Evolutionary conservation across 1,139 yeast genomes (phyloP), one percentile per base, ranked within the genome.

Genomic region (Hemisphaericaspora xylofermentans): DNA sequence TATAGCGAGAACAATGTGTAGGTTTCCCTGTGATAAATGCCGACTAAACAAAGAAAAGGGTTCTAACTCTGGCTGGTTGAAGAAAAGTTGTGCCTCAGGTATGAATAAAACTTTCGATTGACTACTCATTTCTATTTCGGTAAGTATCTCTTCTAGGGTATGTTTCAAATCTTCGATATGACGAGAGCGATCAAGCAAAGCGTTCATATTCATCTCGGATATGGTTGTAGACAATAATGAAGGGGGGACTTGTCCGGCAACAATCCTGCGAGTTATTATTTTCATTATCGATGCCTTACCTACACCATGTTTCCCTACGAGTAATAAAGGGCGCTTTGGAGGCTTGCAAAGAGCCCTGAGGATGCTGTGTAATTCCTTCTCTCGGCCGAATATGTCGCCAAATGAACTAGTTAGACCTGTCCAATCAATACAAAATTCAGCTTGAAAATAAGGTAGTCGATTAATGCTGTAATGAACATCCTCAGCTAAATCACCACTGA

Each of bases 271-370:
- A 16, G 33, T 17, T 29, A 29, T 9, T 14, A 21, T 13, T 29
- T 7, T 29, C 9, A 91, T 97, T 30, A 91, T 74, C 3, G 96
- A 87, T 1, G 96, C 87, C 56, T 91, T 91, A 40, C 98, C 98
- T 17, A 91, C 98, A 0, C 98, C 98, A 0, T 97, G 97, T 61
- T 91, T 97, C 24, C 97, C 97, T 41, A 88, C 71, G 36, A 89
- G 77, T 17, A 89, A 96, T 43, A 89, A 75, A 63, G 88, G 89
- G 8, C 22, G 17, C 21, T 29, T 29, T 10, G n/a, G 4, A 12
- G 9, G 16, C 13, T 29, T 29, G 21, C 33, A 29, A 8, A 29
- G 21, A 29, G 10, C 22, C 17, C 14, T 29, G 6, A 29, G 7
- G 6, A 29, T 9, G 9, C 6, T 7, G 19, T 16, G 14, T 6